Evolutionary conservation across 2,329 filamentous ascomycete species (phyloP), one percentile per base, ranked within the genome.

Genomic region (Xylaria sp.): DNA sequence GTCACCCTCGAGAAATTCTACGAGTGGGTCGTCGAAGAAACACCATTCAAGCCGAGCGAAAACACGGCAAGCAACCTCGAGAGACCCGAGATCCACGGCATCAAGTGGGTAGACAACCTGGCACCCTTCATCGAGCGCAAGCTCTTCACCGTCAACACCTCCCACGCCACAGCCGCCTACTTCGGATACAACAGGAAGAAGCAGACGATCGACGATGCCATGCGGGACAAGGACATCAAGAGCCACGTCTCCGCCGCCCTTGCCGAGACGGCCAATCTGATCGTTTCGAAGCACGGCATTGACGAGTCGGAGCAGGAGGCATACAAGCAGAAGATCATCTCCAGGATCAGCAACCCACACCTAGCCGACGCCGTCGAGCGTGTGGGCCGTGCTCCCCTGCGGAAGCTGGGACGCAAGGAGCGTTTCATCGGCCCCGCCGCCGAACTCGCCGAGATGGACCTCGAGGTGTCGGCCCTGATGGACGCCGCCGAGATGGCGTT

Each of bases 81-180:
- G 49, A 82, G 84, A 64, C 92, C 92, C 5, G 76, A 84, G 17
- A 93, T 99, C 68, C 75, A 94, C 63, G 93, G 92, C 56, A 88
- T 97, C 71, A 90, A 96, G 78, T 97, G 91, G 86, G 94, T 97
- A 55, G 86, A 91, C 61, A 83, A 97, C 76, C 85, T 99, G 24
- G 83, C 87, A 70, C 94, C 94, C 53, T 99, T 93, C 79, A 97
- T 99, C 68, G 94, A 99, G 86, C 92, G 94, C 75, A 99, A 99
- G 84, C 87, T 99, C 62, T 99, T 92, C 82, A 99, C 94, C 19
- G 93, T 99, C 83, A 99, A 99, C 84, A 99, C 94, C 19, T 90
- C 92, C 51, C 94, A 99, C 72, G 94, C 94, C 56, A 96, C 93
- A 7, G 92, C 92, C 18, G 93, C 94, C 56, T 97, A 97, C 83